Evolutionary conservation across 495 filamentous ascomycete species (phyloP).

Genomic region (Terfezia boudieri): DNA sequence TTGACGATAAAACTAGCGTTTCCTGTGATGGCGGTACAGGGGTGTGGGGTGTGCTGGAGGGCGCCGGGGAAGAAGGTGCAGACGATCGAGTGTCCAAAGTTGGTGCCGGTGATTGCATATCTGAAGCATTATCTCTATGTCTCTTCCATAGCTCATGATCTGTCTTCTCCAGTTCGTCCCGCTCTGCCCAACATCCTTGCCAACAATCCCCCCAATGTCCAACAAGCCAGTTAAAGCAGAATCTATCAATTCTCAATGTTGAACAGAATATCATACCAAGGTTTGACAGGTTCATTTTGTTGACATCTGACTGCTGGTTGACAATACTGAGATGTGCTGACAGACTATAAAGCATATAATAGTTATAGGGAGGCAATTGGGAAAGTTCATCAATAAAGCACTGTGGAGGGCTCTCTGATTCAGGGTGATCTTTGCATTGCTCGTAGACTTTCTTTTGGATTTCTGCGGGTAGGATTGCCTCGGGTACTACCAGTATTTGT

Average conservation of each 20-base stretch:
- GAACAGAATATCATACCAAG: slow-evolving; percentile 20
- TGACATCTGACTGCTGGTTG: slow-evolving; percentile 13
- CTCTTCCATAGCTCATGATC: neutral
- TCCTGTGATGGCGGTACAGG: neutral
- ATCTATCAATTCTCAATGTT: slow-evolving; percentile 17
- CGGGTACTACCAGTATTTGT: slow-evolving; percentile 8
- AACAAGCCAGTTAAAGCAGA: slow-evolving; percentile 19
- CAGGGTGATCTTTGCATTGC: slow-evolving; percentile 18
- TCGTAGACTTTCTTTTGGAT: slow-evolving; percentile 19
- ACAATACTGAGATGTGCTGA: slow-evolving; percentile 17
- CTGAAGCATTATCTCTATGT: neutral
- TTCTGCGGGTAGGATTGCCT: slow-evolving; percentile 16
- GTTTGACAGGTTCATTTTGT: slow-evolving; percentile 19
- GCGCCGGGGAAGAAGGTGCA: neutral
- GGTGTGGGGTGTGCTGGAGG: neutral
- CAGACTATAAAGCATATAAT: slow-evolving; percentile 16
- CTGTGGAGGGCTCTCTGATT: slow-evolving; percentile 12
- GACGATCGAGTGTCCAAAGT: neutral
- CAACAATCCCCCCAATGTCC: slow-evolving; percentile 17
- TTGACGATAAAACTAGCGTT: neutral
- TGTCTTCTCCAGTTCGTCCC: slow-evolving; percentile 15
- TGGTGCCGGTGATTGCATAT: neutral
- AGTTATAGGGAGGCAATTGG: slow-evolving; percentile 18
- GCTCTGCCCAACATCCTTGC: slow-evolving; percentile 15
- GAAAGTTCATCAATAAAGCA: slow-evolving; percentile 17